Base-by-base conservation (phyloP, 805 yeast species). In the Teunomyces cretensis region DNA sequence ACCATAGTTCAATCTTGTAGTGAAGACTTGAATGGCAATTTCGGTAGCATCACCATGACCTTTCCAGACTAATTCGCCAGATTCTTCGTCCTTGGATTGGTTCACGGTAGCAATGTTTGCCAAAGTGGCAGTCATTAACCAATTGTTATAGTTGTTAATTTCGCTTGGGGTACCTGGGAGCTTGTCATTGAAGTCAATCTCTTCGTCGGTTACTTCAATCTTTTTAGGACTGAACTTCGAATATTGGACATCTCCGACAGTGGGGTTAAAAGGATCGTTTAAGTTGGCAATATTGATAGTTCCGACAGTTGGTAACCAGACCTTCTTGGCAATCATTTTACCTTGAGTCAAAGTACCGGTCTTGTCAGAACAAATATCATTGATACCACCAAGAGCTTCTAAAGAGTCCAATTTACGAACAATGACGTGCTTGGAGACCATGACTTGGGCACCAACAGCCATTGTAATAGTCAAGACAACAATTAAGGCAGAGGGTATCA, bases 41-140 rank as follows among this genome's bases (percentile, higher is more conserved):
- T 88, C 96, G 2, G 96, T 88, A 33, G 96, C 92, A 60, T 88
- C 96, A 48, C 96, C 96, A 41, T 82, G 84, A 8, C 89, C 90
- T 54, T 78, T 79, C 95, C 95, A 88, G 3, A 55, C 60, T 12
- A 64, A 49, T 12, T 74, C 78, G 14, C 66, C 63, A 26, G 76
- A 76, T 13, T 69, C 72, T 31, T 55, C 62, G 16, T 63, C 66
- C n/a, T 60, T 65, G 47, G 75, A 67, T 52, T 75, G 68, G 49
- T 74, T 77, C 2, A 88, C 81, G 9, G 74, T 72, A 2, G 96
- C 92, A 56, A 88, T 81, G 55, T 88, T 89, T 30, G 96, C 96
- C 50, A 89, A 66, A 1, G 94, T 78, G 1, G 95, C 88, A 39
- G 85, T 70, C 19, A 65, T 58, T 43, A 86, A 62, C 86, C 88